Percentiles rank a stretch among this genome's conserved stretches.
phyloP scores from a whole-genome alignment of 352 stramenopile genomes.

The Phytophthora chlamydospora region DNA sequence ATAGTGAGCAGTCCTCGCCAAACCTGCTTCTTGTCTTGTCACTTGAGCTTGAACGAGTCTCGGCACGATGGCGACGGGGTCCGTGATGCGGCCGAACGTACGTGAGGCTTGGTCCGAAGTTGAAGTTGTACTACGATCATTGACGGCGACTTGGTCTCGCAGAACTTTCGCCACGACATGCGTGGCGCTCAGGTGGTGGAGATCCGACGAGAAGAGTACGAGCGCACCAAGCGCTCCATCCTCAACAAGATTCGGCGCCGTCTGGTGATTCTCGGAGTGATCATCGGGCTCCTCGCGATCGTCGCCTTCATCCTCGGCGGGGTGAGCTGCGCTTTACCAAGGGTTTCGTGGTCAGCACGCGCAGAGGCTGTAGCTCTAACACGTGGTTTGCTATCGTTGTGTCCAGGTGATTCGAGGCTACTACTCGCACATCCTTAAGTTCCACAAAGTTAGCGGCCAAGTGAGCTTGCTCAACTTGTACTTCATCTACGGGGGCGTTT shows the following conservation, averaged over 20 bases:
- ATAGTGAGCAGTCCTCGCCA: conserved; percentile 22
- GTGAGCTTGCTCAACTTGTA: conserved; percentile 67
- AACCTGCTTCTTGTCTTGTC: conserved; percentile 9
- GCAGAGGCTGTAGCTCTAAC: neutral
- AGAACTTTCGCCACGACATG: conserved; percentile 79
- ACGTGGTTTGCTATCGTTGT: neutral
- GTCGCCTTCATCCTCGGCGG: conserved; percentile 54
- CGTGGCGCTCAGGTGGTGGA: conserved; percentile 70
- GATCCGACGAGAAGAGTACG: conserved; percentile 73
- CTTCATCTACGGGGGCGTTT: conserved; percentile 61
- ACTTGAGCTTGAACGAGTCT: neutral
- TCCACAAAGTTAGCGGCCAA: conserved; percentile 33
- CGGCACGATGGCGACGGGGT: conserved; percentile 37
- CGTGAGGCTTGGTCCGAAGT: conserved; percentile 3
- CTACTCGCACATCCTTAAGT: conserved; percentile 58
- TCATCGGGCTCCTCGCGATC: conserved; percentile 57
- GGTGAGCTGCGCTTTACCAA: conserved; percentile 33
- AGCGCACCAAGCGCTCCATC: conserved; percentile 73
- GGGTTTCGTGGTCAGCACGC: neutral
- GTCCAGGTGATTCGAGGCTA: conserved; percentile 55
- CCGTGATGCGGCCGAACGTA: conserved; percentile 71
- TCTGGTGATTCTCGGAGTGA: conserved; percentile 57
- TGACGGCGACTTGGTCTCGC: neutral
- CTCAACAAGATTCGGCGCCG: conserved; percentile 78
- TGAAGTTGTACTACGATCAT: conserved; percentile 4